Evolutionary conservation across 1,284 basidiomycete species (phyloP), one percentile per base, ranked within the genome.

Genomic region (Mixia osmundae): DNA sequence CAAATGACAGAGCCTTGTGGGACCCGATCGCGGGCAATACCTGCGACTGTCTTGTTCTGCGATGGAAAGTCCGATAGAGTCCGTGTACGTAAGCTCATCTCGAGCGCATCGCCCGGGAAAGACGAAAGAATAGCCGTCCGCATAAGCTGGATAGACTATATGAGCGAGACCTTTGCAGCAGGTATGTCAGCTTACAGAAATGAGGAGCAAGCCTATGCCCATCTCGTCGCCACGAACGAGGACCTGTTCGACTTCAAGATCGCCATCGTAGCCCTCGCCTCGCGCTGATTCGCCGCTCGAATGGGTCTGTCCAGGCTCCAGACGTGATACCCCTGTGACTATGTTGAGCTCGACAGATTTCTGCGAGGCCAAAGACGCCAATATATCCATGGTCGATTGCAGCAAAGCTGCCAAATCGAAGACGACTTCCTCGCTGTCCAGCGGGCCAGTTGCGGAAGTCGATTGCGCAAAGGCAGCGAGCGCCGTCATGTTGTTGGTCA

Each of bases 181-280:
- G 0, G 2, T 10, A 22, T 1, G 3, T 2, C 6, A 6, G 56
- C 79, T 61, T 58, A 89, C 85, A 63, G 85, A 75, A 25, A 72
- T 69, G 33, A 89, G 56, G 2, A 71, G 66, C 57, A 76, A 85
- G 20, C 69, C 71, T 43, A 87, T 61, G 1, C 72, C 80, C 45
- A 71, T 72, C 48, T 82, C 79, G 49, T 87, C 77, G 4, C 78
- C 83, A 46, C 64, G 67, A 15, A 87, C 77, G 39, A 69, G 71
- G 37, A 83, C 65, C 50, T 85, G 45, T 28, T 39, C 32, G 5
- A 40, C n/a, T n/a, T n/a, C 25, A 26, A 26, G 10, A 10, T 26
- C 25, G 25, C 10, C 25, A 10, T 14, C 25, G 10, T 26, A 10
- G 10, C 25, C 25, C n/a, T 26, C 25, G n/a, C 10, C 25, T 26